Evolutionary conservation across 257 asterid species (phyloP).

Genomic region (Jacaranda copaia): DNA sequence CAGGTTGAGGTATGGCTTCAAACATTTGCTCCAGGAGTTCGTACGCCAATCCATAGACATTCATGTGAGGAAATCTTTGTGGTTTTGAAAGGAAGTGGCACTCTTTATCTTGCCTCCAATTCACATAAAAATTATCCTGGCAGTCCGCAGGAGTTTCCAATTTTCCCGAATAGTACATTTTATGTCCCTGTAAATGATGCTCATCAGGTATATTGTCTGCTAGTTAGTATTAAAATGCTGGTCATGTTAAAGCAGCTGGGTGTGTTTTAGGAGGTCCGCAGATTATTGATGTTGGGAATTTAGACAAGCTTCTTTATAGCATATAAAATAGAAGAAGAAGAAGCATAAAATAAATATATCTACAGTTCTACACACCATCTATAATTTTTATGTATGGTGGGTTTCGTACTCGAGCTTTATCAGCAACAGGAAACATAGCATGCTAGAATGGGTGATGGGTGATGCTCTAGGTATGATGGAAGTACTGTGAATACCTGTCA

Average conservation of each 20-base stretch:
- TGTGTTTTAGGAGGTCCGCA: slow-evolving; percentile 12
- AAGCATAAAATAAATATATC: neutral
- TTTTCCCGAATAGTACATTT: slow-evolving; percentile 80
- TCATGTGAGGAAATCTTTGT: slow-evolving; percentile 90
- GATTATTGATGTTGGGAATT: neutral
- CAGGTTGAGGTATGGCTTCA: slow-evolving; percentile 97
- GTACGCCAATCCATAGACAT: slow-evolving; percentile 91
- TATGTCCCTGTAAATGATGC: slow-evolving; percentile 86
- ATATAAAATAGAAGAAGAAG: neutral
- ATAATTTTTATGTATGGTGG: neutral
- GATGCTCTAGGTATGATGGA: slow-evolving; percentile 1
- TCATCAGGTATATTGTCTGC: slow-evolving; percentile 66
- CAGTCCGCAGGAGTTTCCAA: slow-evolving; percentile 64
- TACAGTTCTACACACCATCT: neutral
- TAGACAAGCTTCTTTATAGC: neutral
- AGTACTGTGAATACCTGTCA: neutral
- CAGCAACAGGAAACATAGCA: neutral
- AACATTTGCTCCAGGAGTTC: slow-evolving; percentile 83
- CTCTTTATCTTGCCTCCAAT: slow-evolving; percentile 72
- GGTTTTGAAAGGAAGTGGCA: slow-evolving; percentile 87
- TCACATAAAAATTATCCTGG: slow-evolving; percentile 77
- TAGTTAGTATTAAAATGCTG: neutral
- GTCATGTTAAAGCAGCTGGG: neutral
- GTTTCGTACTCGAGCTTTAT: neutral
- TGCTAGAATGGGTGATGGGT: neutral